A percentile compares a stretch with the other conserved stretches of the same genome.
These are phyloP conservation scores for Magnaporthiopsis rhizophila DNA, from an alignment of 2,329 filamentous ascomycete species.

Conservation along the genomic window DNA sequence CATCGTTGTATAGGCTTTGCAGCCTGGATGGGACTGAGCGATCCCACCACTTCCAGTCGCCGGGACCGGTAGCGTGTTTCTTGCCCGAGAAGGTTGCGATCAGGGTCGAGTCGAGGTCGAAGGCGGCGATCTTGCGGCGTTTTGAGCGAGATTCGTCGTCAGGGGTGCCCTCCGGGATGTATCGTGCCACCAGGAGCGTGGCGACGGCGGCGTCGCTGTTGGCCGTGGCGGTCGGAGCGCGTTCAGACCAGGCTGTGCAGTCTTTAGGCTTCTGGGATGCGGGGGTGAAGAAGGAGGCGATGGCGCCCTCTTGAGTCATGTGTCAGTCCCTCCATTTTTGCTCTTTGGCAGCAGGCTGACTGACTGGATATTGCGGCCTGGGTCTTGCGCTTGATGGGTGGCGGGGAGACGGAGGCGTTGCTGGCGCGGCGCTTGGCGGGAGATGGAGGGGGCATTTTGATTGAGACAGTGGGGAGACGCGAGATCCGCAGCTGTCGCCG, in stretches of 20 bases:
- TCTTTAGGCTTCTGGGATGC: constrained; percentile 76
- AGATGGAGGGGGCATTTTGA: background rate
- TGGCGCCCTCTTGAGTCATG: constrained; percentile 47
- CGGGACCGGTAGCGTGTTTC: constrained; percentile 59
- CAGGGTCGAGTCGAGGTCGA: constrained; percentile 80
- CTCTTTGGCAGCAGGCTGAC: constrained; percentile 10
- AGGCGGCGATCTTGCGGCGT: constrained; percentile 59
- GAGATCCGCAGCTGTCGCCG: background rate
- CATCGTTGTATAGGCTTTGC: constrained; percentile 53
- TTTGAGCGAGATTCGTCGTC: constrained; percentile 21
- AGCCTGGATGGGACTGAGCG: constrained; percentile 58
- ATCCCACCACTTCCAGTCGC: constrained; percentile 96
- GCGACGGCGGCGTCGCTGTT: constrained; percentile 34
- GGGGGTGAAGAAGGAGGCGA: constrained; percentile 84
- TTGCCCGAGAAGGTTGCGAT: constrained; percentile 75
- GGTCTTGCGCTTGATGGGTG: constrained; percentile 42
- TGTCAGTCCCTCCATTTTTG: constrained; percentile 11
- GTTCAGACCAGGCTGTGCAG: constrained; percentile 62
- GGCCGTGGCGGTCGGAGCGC: constrained; percentile 31
- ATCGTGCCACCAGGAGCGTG: constrained; percentile 69
- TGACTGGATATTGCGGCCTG: constrained; percentile 45
- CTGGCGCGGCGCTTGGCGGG: constrained; percentile 4
- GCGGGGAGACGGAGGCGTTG: constrained; percentile 38
- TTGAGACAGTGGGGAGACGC: background rate
- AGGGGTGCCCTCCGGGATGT: constrained; percentile 32